Percentiles rank a stretch among this genome's conserved stretches.
Conservation (phyloP, 2,329 filamentous ascomycete genomes). For the Curvularia hawaiiensis region DNA sequence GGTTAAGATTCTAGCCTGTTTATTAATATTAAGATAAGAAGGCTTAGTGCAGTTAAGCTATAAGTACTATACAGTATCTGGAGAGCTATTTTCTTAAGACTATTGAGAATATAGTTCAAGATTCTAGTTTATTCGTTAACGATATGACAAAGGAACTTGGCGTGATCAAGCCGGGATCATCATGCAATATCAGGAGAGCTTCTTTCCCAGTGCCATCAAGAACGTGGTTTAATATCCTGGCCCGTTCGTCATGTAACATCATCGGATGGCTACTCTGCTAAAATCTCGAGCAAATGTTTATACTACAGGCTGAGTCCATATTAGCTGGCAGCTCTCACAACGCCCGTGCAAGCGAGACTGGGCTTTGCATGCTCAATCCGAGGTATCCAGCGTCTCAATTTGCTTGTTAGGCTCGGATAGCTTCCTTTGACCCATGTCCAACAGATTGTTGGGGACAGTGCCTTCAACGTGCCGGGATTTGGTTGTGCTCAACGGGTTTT, state of each 20-base stretch:
- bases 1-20: no score
- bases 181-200: conserved; percentile 3
- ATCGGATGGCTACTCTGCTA: neutral
- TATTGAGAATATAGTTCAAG: no score
- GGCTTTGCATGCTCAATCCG: conserved; percentile 33
- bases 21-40: no score
- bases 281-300: neutral
- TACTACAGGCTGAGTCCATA: conserved; percentile 28
- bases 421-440: conserved; percentile 29
- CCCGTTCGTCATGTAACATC: neutral
- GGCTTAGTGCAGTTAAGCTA: no score
- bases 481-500: conserved; percentile 28
- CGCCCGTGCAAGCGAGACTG: conserved; percentile 28
- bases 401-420: conserved; percentile 30
- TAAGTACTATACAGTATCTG: no score
- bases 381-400: conserved; percentile 36
- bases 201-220: neutral
- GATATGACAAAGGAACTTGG: no score
- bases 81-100: no score
- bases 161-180: neutral
- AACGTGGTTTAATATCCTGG: conserved; percentile 4
- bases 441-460: conserved; percentile 31
- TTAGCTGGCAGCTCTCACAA: conserved; percentile 19
- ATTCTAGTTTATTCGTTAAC: no score
- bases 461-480: conserved; percentile 33